Percentiles rank a stretch among this genome's conserved stretches.
Conservation (phyloP, 2,329 filamentous ascomycete species). For the Arthrobotrys sphaeroides region DNA sequence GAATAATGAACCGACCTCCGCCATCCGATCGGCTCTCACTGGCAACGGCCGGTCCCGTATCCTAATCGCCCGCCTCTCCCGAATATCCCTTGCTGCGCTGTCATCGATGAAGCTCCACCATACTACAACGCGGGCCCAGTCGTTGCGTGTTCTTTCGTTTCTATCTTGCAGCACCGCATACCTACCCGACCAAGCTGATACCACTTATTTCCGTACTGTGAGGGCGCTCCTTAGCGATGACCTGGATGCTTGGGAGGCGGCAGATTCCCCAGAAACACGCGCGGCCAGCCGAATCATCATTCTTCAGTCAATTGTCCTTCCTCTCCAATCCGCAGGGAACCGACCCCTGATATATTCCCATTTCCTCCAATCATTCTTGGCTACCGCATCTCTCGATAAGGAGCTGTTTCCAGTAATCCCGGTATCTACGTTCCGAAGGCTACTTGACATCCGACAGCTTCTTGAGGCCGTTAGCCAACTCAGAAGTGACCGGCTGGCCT, state of each 20-base stretch:
- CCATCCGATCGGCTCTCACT: conserved; percentile 1
- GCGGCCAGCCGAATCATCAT: background rate
- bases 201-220: conserved; percentile 23
- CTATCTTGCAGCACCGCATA: conserved; percentile 16
- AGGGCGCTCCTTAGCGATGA: background rate
- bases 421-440: background rate
- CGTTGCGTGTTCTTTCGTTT: conserved; percentile 13
- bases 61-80: conserved; percentile 14
- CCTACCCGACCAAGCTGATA: conserved; percentile 17
- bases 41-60: background rate
- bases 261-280: background rate
- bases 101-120: background rate
- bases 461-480: background rate
- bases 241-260: background rate
- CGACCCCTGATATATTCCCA: background rate
- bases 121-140: background rate
- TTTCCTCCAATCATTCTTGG: conserved; percentile 29
- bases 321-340: conserved; percentile 11
- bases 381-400: conserved; percentile 22
- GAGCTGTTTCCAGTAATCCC: conserved; percentile 18
- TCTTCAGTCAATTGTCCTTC: conserved; percentile 21
- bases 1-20: background rate
- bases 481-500: background rate
- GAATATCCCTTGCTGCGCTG: conserved; percentile 6
- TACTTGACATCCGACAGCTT: conserved; percentile 18